phyloP scores from a whole-genome alignment of 495 filamentous ascomycete species.

The Penicillium maclennaniae region DNA sequence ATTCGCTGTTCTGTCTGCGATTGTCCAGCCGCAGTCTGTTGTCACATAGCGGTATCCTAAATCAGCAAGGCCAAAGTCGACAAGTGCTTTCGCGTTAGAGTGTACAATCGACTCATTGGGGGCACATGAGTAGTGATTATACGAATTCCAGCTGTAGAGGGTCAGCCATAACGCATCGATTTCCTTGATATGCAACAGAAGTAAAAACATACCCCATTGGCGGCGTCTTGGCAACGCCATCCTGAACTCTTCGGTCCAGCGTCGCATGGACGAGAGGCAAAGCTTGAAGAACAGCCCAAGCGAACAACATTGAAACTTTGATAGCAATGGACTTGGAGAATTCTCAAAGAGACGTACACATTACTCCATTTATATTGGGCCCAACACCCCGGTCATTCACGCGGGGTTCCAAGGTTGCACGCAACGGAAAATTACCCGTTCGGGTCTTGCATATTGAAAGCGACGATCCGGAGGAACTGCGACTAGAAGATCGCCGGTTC shows the following conservation, averaged over 20 bases:
- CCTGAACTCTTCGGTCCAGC: slow-evolving; percentile 16
- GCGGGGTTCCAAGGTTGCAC: background rate
- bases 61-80: slow-evolving; percentile 47
- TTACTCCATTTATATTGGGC: background rate
- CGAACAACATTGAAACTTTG: background rate
- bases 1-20: slow-evolving; percentile 37
- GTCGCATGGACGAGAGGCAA: background rate
- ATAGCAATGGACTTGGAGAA: background rate
- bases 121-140: slow-evolving; percentile 51
- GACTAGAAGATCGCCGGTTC: background rate
- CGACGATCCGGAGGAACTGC: background rate
- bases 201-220: slow-evolving; percentile 28
- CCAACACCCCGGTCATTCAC: background rate
- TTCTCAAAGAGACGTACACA: no score
- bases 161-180: background rate
- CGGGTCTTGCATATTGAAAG: background rate
- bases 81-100: slow-evolving; percentile 51
- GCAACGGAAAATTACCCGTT: slow-evolving; percentile 3
- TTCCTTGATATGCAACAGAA: background rate
- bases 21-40: slow-evolving; percentile 55
- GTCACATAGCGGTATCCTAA: slow-evolving; percentile 55
- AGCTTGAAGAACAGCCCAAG: background rate
- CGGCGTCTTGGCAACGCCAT: slow-evolving; percentile 29
- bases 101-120: slow-evolving; percentile 47
- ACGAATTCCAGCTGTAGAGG: slow-evolving; percentile 48